Conservation (phyloP, 345 rosid genomes). For the Dovyalis caffra region DNA sequence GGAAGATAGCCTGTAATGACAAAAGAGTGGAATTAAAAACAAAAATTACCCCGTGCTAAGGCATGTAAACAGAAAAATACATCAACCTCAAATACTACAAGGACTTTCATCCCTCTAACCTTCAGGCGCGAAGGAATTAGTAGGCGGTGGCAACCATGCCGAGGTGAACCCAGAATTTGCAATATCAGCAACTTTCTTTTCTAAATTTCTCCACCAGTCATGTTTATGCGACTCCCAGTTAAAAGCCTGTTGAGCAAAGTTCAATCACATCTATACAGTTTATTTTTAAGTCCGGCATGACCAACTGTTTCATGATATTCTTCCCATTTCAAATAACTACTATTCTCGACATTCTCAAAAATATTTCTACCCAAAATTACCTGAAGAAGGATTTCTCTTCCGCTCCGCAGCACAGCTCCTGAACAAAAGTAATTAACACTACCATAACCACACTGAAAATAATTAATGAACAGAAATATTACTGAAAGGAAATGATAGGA, state of each 20-base stretch:
- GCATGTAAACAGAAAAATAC: background rate
- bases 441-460: background rate
- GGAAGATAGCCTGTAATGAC: constrained; percentile 76
- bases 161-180: constrained; percentile 88
- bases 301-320: too few species aligned
- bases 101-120: constrained; percentile 45
- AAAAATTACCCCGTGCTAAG: background rate
- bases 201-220: constrained; percentile 90
- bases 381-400: constrained; percentile 84
- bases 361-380: constrained; percentile 25
- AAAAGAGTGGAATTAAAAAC: background rate
- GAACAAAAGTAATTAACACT: constrained; percentile 21
- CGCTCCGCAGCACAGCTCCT: constrained; percentile 57
- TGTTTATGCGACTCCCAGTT: constrained; percentile 93
- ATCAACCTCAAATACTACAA: constrained; percentile 3
- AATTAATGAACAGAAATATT: background rate
- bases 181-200: constrained; percentile 59
- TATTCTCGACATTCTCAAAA: too few species aligned
- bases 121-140: constrained; percentile 75
- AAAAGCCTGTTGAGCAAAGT: constrained; percentile 54
- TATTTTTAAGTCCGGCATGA: constrained; percentile 8
- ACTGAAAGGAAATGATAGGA: constrained; percentile 3
- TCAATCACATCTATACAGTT: constrained; percentile 8
- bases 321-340: too few species aligned
- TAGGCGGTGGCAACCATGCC: constrained; percentile 85